phyloP scores from a whole-genome alignment of 345 rosid genomes.

The Heritiera littoralis region DNA sequence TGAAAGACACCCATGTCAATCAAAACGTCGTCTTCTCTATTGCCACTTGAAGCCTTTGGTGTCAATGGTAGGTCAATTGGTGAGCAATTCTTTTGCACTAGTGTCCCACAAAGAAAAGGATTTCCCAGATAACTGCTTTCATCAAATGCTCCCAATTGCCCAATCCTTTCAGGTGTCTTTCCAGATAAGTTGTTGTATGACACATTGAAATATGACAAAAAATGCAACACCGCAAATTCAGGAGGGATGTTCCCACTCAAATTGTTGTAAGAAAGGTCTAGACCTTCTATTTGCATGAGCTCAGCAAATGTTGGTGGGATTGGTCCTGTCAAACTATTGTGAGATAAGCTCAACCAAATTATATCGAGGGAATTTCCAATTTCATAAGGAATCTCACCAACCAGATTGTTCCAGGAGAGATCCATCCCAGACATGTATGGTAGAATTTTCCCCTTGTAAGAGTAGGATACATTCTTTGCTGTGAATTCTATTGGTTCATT shows the following conservation, averaged over 20 bases:
- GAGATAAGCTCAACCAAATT: constrained; percentile 15
- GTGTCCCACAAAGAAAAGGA: constrained; percentile 33
- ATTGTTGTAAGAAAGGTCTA: constrained; percentile 33
- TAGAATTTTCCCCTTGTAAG: constrained; percentile 6
- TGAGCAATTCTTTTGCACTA: constrained; percentile 9
- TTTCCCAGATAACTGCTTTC: constrained; percentile 27
- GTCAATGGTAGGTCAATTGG: neutral
- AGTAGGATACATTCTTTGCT: constrained; percentile 17
- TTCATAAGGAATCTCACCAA: constrained; percentile 26
- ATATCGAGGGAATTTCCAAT: neutral
- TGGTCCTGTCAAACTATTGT: constrained; percentile 18
- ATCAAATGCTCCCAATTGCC: constrained; percentile 34
- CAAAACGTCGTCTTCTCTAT: neutral
- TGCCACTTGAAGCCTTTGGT: neutral
- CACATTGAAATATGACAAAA: constrained; percentile 15
- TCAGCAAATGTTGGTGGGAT: constrained; percentile 28
- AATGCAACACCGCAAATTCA: constrained; percentile 11
- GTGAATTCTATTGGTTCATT: constrained; percentile 10
- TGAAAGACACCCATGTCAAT: neutral
- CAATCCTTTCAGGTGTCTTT: neutral
- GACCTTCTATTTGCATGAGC: constrained; percentile 26
- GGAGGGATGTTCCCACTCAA: constrained; percentile 28
- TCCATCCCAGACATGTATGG: constrained; percentile 22
- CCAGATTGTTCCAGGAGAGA: constrained; percentile 29
- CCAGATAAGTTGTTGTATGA: constrained; percentile 41